Evolutionary conservation across 257 asterid species (phyloP), one percentile per base, ranked within the genome.

Genomic region (Solanum ahanhuiri): DNA sequence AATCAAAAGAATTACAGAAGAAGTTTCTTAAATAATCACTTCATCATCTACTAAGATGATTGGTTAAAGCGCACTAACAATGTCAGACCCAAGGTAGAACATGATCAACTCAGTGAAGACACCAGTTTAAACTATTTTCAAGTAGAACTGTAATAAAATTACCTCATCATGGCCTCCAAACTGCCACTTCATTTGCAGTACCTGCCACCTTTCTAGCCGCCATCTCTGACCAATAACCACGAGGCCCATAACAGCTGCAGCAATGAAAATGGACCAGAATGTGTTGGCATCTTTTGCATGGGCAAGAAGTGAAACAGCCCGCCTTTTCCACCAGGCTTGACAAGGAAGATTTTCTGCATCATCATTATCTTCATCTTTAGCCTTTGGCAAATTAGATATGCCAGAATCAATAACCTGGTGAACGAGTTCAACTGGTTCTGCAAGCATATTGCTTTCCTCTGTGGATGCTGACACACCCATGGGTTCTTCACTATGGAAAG

Each of bases 281-380:
- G 98, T 48, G 85, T 95, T 94, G 57, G 98, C 93, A 82, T 96
- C 99, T 92, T 95, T 95, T 45, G 98, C 96, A 51, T 93, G 96
- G 54, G 89, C 86, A 87, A 95, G 92, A 22, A 96, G 76, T 76
- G 97, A 91, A 88, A 90, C 83, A 67, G 94, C 97, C 77, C 82
- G 92, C 85, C 96, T 91, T 91, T 95, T 96, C 99, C 99, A 96
- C 99, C 99, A 96, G 84, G 94, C 95, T 89, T 91, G 94, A 87
- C 97, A 96, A 84, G 98, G 99, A 87, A 93, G 94, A 83, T 88
- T 90, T 87, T 87, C 85, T 15, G 73, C 93, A 77, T 92, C 96
- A 72, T 81, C 75, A 28, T 87, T 89, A 35, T 86, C 90, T 66
- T 87, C 92, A 66, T 91, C 93, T 31, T 25, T 79, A 43, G 89